Evolutionary conservation across 495 filamentous ascomycete genomes (phyloP).

Genomic region (Trichocladium antarcticum): DNA sequence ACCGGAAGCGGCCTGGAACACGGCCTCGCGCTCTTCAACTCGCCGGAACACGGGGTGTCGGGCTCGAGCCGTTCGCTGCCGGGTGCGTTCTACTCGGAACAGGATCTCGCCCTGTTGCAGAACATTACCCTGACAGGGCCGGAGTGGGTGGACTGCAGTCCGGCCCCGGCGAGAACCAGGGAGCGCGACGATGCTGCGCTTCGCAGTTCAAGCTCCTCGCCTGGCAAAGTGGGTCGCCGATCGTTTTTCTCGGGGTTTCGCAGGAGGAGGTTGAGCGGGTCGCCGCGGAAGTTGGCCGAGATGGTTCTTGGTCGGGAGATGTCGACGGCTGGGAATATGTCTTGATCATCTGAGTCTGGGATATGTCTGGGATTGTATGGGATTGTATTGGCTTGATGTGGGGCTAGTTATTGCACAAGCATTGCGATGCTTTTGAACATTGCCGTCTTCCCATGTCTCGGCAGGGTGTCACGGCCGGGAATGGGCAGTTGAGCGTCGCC

Average conservation of each 20-base stretch:
- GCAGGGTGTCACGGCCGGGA: too few relatives aligned
- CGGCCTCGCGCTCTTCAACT: conserved; percentile 19
- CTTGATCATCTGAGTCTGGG: too few relatives aligned
- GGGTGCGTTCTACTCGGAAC: conserved; percentile 1
- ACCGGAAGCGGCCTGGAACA: conserved; percentile 29
- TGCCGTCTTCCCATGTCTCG: too few relatives aligned
- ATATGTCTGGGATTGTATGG: neutral
- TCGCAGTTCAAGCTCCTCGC: conserved; percentile 13
- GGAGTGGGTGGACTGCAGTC: conserved; percentile 33
- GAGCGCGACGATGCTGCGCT: neutral
- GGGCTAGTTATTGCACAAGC: too few relatives aligned
- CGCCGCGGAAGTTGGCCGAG: conserved; percentile 6
- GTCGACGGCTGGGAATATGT: neutral
- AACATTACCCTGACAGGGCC: conserved; percentile 24
- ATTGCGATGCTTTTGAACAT: too few relatives aligned
- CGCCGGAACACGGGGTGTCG: conserved; percentile 4
- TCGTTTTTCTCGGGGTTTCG: conserved; percentile 11
- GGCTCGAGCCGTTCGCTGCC: conserved; percentile 8
- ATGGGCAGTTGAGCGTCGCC: too few relatives aligned
- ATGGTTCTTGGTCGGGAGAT: neutral
- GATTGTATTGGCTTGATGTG: too few relatives aligned
- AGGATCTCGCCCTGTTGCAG: conserved; percentile 2
- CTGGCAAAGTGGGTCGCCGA: neutral
- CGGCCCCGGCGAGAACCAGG: conserved; percentile 19
- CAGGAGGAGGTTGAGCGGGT: conserved; percentile 8